Conservation (phyloP, 805 yeast genomes). For the Monosporozyma siamensis region DNA sequence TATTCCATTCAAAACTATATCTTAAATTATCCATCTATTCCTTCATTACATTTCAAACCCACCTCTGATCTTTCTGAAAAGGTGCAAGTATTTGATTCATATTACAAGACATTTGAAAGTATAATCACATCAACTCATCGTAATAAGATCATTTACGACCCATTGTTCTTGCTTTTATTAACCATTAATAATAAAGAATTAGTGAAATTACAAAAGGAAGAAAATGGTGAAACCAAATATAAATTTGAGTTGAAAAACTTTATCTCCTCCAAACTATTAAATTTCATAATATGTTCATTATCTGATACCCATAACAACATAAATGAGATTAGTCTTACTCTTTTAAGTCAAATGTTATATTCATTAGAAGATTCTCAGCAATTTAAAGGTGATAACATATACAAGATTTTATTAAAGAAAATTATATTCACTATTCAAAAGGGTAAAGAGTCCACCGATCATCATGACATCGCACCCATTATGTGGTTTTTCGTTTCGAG, state of each 20-base stretch:
- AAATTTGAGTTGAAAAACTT: slow-evolving; percentile 46
- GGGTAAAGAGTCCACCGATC: slow-evolving; percentile 1
- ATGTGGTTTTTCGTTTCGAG: slow-evolving; percentile 49
- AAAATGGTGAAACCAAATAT: slow-evolving; percentile 17
- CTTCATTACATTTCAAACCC: slow-evolving; percentile 10
- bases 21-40: slow-evolving; percentile 23
- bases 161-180: slow-evolving; percentile 57
- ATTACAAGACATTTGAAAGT: slow-evolving; percentile 19
- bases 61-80: slow-evolving; percentile 6
- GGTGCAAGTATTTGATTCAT: slow-evolving; percentile 27
- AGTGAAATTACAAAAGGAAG: slow-evolving; percentile 31
- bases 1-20: slow-evolving; percentile 38
- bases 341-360: slow-evolving; percentile 38
- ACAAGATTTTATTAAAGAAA: slow-evolving; percentile 44
- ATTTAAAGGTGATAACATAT: slow-evolving; percentile 48
- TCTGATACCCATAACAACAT: slow-evolving; percentile 24
- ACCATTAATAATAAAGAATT: slow-evolving; percentile 59
- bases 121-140: not conserved
- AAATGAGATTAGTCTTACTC: slow-evolving; percentile 32
- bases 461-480: slow-evolving; percentile 34
- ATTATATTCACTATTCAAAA: slow-evolving; percentile 29
- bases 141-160: slow-evolving; percentile 43
- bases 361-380: slow-evolving; percentile 34
- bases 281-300: slow-evolving; percentile 38
- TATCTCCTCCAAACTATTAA: slow-evolving; percentile 46